Percentiles rank a stretch among this genome's conserved stretches.
These are phyloP conservation scores for Saccharum officinarum DNA, from an alignment of 176 grass and related monocot species.

Conservation along the genomic window DNA sequence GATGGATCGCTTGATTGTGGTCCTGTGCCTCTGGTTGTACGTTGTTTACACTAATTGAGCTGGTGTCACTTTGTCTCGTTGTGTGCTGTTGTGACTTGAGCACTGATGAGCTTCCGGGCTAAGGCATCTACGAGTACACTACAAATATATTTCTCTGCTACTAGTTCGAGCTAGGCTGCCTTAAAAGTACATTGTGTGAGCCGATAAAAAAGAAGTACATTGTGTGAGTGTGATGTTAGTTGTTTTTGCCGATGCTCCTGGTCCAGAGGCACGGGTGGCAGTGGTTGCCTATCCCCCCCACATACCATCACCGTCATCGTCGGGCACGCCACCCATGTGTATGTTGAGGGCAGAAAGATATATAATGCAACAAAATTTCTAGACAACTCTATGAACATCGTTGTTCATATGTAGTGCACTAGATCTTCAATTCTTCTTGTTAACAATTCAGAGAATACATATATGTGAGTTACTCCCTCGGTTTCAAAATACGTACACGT, in stretches of 20 bases:
- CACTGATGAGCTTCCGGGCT: conserved; percentile 26
- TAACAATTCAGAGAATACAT: no score
- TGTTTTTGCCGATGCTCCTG: conserved; percentile 23
- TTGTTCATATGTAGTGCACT: no score
- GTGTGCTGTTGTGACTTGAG: no score
- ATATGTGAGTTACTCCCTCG: no score
- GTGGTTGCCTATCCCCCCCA: conserved; percentile 2
- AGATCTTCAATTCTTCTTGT: no score
- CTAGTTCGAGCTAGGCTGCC: conserved; percentile 23
- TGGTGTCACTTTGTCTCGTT: neutral
- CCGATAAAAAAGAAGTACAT: conserved; percentile 13
- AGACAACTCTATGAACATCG: no score
- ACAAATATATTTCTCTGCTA: neutral
- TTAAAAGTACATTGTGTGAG: conserved; percentile 31
- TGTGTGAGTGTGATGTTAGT: neutral
- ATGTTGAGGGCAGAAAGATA: neutral
- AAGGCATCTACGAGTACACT: conserved; percentile 13
- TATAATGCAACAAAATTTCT: no score
- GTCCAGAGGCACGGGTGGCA: conserved; percentile 40
- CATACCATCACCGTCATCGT: neutral
- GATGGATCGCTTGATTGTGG: neutral
- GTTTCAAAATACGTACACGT: no score
- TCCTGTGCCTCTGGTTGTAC: neutral
- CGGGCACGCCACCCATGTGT: neutral
- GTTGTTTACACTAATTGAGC: neutral